Base-by-base conservation (phyloP, 164 flowering plant genomes). In the Macadamia tetraphylla region DNA sequence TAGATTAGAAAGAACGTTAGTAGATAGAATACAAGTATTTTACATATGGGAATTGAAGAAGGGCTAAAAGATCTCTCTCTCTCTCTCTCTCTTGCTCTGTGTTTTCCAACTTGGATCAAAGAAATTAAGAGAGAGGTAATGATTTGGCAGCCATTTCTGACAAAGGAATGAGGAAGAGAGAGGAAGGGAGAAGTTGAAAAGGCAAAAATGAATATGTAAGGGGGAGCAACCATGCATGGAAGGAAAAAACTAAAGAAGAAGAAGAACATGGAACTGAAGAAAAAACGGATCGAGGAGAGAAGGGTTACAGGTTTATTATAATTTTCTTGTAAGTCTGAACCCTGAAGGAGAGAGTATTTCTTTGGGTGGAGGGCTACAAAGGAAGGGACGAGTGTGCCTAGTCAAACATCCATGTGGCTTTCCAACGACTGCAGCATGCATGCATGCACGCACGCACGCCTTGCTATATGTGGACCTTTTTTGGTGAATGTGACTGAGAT, bases 351-450 rank as follows among this genome's bases (percentile, higher is more conserved):
- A 35, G 40, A 0, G 40, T 23, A 23, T 35, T 35, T 35, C 40
- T 35, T 35, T 49, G 53, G 53, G 53, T 3, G 11, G 23, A 23
- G 23, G 3, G 3, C 14, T 10, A 49, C 53, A 14, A 10, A 49
- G n/a, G 5, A 5, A 35, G 32, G 32, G 65, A 68, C 65, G 32
- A 48, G 59, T 68, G 65, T 44, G 55, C 13, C 40, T 12, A 49
- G 60, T 68, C 71, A 68, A 51, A 29, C 65, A 32, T 53, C 65
- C 71, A 61, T 51, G 60, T 61, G 71, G 71, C 71, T 9, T 35
- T 60, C 30, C 18, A 52, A 46, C 9, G 23, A 23, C 5, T 15
- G 43, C 31, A 23, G 65, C 49, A 35, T 60, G 43, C 65, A 60
- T 60, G 40, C 40, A 35, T 0, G 40, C 40, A 35, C 5, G 40